Percentiles rank a stretch among this genome's conserved stretches.
Evolutionary conservation across 2,329 filamentous ascomycete genomes (phyloP).

Genomic region (Scleromitrula shiraiana): DNA sequence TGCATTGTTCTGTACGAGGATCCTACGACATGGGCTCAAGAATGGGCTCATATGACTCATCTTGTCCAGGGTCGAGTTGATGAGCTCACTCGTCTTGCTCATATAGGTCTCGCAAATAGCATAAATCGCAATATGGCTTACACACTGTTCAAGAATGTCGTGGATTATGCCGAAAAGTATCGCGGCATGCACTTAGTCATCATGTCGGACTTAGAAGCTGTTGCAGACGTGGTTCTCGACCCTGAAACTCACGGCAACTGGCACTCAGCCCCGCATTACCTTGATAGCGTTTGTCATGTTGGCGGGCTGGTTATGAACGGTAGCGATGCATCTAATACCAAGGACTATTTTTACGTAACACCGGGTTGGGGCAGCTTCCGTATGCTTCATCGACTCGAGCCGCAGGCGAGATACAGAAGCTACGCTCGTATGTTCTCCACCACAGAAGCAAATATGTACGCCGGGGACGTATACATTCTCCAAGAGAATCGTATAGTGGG

Average conservation of each 20-base stretch:
- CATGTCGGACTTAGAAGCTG: constrained; percentile 41
- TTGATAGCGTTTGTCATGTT: constrained; percentile 49
- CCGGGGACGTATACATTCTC: constrained; percentile 32
- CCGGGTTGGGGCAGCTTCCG: constrained; percentile 49
- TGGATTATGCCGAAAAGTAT: constrained; percentile 45
- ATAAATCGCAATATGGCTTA: constrained; percentile 58
- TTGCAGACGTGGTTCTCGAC: constrained; percentile 38
- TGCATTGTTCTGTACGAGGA: background rate
- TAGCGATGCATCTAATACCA: constrained; percentile 36
- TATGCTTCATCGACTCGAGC: constrained; percentile 38
- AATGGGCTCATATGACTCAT: background rate
- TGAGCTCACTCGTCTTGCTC: constrained; percentile 44
- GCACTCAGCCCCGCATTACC: constrained; percentile 47
- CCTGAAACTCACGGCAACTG: constrained; percentile 40
- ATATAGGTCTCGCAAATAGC: background rate
- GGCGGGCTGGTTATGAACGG: constrained; percentile 52
- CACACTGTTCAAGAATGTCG: constrained; percentile 53
- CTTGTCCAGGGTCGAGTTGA: constrained; percentile 25
- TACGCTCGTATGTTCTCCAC: constrained; percentile 43
- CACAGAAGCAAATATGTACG: background rate
- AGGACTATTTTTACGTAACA: constrained; percentile 48
- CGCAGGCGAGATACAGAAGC: constrained; percentile 40
- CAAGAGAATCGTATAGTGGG: constrained; percentile 29
- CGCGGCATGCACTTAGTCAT: constrained; percentile 49
- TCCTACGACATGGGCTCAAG: background rate